phyloP scores from a whole-genome alignment of 2,329 filamentous ascomycete species.

The Neopestalotiopsis sp. region DNA sequence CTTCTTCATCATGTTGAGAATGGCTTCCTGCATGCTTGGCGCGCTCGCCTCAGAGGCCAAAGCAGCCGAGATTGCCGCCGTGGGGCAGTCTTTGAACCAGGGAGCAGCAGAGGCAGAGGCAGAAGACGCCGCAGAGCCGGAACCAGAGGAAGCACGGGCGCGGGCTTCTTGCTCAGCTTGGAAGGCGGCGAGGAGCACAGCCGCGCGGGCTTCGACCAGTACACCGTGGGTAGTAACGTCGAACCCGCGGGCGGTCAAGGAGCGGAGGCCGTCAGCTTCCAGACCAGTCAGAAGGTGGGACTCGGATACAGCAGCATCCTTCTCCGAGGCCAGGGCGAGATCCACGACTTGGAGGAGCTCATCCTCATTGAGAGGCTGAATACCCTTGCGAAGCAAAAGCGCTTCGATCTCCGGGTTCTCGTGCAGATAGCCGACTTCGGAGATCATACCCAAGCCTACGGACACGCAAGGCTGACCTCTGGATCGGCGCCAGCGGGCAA shows the following conservation, averaged over 20 bases:
- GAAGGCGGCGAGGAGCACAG: slow-evolving; percentile 17
- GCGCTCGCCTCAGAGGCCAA: slow-evolving; percentile 24
- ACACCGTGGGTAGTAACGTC: slow-evolving; percentile 22
- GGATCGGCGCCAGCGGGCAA: slow-evolving; percentile 32
- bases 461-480: slow-evolving; percentile 33
- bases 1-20: slow-evolving; percentile 18
- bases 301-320: no score
- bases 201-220: slow-evolving; percentile 22
- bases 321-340: not conserved
- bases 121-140: not conserved
- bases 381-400: slow-evolving; percentile 25
- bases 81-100: slow-evolving; percentile 1
- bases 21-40: slow-evolving; percentile 27
- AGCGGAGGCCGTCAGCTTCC: slow-evolving; percentile 22
- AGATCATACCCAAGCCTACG: slow-evolving; percentile 39
- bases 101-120: not conserved
- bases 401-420: slow-evolving; percentile 35
- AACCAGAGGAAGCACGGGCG: not conserved
- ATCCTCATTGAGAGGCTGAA: slow-evolving; percentile 28
- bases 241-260: slow-evolving; percentile 21
- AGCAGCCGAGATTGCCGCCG: not conserved
- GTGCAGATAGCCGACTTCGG: slow-evolving; percentile 40
- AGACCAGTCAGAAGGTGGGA: slow-evolving; percentile 23
- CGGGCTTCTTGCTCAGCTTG: slow-evolving; percentile 11
- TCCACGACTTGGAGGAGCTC: slow-evolving; percentile 34